Evolutionary conservation across 345 rosid species (phyloP).

Genomic region (Populus deltoides): DNA sequence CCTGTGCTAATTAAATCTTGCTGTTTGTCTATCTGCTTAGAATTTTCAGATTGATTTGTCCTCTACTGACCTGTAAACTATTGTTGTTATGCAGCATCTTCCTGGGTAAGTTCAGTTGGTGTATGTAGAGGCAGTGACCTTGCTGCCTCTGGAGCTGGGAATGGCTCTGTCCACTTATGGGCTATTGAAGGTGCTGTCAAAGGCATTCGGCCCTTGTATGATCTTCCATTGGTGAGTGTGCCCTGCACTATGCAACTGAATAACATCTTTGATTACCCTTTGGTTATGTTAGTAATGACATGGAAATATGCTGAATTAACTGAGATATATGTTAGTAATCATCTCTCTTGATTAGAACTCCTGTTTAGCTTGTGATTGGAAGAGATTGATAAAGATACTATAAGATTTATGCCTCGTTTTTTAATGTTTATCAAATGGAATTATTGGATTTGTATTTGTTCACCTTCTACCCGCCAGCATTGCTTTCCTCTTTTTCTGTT

Average conservation of each 20-base stretch:
- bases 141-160: constrained; percentile 97
- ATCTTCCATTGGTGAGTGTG: constrained; percentile 68
- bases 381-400: too few species aligned
- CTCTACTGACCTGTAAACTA: constrained; percentile 8
- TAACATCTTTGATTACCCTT: neutral
- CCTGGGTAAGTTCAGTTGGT: constrained; percentile 85
- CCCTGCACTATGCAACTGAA: neutral
- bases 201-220: constrained; percentile 48
- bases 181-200: constrained; percentile 51
- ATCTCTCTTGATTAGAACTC: too few species aligned
- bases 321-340: neutral
- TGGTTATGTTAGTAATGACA: neutral
- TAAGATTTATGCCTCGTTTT: too few species aligned
- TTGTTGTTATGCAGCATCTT: constrained; percentile 45
- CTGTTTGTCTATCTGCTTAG: constrained; percentile 10
- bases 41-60: neutral
- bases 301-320: neutral
- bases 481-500: neutral
- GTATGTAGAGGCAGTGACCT: constrained; percentile 88
- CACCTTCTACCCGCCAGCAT: neutral
- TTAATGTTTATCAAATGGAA: neutral
- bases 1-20: neutral
- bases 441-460: neutral
- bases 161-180: constrained; percentile 75
- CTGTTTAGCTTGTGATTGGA: too few species aligned